Conservation (phyloP, 768 basidiomycete genomes). For the Russula olivacea region DNA sequence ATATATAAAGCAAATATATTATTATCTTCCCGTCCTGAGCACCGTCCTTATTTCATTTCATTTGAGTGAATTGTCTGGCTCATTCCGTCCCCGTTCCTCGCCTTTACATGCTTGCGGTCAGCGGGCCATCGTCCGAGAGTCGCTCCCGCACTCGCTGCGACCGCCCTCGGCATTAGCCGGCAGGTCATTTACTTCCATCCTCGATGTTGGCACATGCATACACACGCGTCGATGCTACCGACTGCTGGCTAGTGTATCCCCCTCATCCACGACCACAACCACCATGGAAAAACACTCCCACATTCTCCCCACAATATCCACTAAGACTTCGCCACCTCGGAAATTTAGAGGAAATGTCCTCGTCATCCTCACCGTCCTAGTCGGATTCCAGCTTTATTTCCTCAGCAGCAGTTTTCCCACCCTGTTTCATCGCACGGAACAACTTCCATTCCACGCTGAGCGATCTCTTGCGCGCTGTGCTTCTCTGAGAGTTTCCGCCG, state of each 20-base stretch:
- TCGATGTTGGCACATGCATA: background rate
- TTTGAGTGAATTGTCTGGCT: background rate
- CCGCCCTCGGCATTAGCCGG: background rate
- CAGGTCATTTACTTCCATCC: background rate
- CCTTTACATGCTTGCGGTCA: background rate
- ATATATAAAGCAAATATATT: background rate
- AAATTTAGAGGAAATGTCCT: conserved; percentile 7
- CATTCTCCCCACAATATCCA: background rate
- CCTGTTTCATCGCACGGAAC: background rate
- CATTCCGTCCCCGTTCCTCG: too few relatives aligned
- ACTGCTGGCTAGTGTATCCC: background rate
- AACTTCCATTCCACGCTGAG: conserved; percentile 15
- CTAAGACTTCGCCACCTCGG: conserved; percentile 2
- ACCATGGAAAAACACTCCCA: conserved; percentile 17
- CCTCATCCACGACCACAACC: background rate
- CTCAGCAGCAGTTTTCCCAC: background rate
- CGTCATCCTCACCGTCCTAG: background rate
- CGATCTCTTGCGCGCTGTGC: conserved; percentile 34
- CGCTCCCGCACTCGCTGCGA: background rate
- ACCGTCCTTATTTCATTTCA: background rate
- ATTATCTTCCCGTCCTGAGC: background rate
- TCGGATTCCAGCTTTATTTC: conserved; percentile 15
- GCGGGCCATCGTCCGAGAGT: background rate
- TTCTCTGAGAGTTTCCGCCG: conserved; percentile 37
- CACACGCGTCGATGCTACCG: background rate